Conservation (phyloP, 768 basidiomycete genomes). For the Russula emetica region DNA sequence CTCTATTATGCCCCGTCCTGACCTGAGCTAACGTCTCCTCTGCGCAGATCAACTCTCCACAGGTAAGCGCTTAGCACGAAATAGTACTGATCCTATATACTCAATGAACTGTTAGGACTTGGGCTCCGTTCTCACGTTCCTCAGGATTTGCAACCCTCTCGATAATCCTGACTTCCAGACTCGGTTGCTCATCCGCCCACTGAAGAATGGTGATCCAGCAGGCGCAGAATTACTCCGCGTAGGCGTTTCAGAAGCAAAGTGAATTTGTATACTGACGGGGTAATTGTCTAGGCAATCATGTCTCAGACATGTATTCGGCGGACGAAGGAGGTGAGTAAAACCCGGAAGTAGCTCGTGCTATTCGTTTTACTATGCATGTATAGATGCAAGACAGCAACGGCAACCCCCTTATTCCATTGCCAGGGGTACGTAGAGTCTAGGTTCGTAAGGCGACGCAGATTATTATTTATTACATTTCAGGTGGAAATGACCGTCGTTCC, state of each 20-base stretch:
- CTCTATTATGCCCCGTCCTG: conserved; percentile 11
- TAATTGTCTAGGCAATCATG: conserved; percentile 59
- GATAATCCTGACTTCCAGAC: conserved; percentile 83
- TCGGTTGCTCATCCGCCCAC: conserved; percentile 68
- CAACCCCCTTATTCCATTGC: conserved; percentile 67
- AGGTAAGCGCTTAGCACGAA: conserved; percentile 37
- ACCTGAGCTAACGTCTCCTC: neutral
- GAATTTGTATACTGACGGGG: conserved; percentile 1
- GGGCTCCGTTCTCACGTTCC: conserved; percentile 79
- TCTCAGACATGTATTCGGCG: conserved; percentile 72
- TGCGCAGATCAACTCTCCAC: conserved; percentile 71
- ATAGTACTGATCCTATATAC: neutral
- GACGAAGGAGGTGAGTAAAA: conserved; percentile 65
- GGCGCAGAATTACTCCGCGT: conserved; percentile 73
- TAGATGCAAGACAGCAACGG: conserved; percentile 85
- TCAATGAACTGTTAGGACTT: conserved; percentile 57
- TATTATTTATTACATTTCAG: conserved; percentile 34
- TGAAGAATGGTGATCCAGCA: conserved; percentile 60
- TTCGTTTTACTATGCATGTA: conserved; percentile 3
- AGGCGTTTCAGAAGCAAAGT: conserved; percentile 21
- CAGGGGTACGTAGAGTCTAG: conserved; percentile 32
- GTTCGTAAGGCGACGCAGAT: conserved; percentile 40
- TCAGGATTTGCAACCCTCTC: conserved; percentile 79
- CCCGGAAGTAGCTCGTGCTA: conserved; percentile 2
- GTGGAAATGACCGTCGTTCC: conserved; percentile 76